phyloP scores from a whole-genome alignment of 495 filamentous ascomycete species.

The Annulohypoxylon nitens region DNA sequence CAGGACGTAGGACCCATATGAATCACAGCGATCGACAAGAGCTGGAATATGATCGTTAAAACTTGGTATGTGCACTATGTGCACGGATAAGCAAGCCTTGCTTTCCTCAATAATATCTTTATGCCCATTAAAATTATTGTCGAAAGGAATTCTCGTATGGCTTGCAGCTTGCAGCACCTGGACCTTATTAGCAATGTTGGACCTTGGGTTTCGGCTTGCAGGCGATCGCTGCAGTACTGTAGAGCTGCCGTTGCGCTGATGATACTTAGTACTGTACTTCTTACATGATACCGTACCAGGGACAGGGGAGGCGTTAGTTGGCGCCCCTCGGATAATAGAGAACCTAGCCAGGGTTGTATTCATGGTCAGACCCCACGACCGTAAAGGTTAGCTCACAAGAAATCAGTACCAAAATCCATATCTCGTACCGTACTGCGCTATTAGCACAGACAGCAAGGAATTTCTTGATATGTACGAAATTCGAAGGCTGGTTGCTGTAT shows the following conservation, averaged over 20 bases:
- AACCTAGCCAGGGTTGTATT: conserved; percentile 46
- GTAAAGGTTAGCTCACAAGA: conserved; percentile 29
- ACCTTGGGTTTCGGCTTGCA: conserved; percentile 36
- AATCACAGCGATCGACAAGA: conserved; percentile 38
- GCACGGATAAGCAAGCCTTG: conserved; percentile 18
- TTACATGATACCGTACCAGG: conserved; percentile 32
- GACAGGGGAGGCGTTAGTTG: conserved; percentile 44
- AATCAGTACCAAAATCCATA: conserved; percentile 24
- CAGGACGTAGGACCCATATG: conserved; percentile 38
- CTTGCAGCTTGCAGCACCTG: conserved; percentile 19
- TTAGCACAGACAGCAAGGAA: conserved; percentile 30
- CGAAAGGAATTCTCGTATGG: conserved; percentile 25
- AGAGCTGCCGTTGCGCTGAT: conserved; percentile 38
- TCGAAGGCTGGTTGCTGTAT: conserved; percentile 28
- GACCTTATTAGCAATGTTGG: conserved; percentile 38
- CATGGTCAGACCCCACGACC: conserved; percentile 44
- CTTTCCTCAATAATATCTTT: conserved; percentile 11
- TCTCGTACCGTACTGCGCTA: conserved; percentile 16
- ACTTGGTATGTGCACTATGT: background rate
- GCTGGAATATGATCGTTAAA: conserved; percentile 22
- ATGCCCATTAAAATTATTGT: conserved; percentile 20
- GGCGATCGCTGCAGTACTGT: conserved; percentile 35
- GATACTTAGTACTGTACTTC: conserved; percentile 21
- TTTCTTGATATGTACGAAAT: conserved; percentile 34
- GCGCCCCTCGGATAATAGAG: conserved; percentile 49